Conservation (phyloP, 2,329 filamentous ascomycete species). For the Drechslera avenae region DNA sequence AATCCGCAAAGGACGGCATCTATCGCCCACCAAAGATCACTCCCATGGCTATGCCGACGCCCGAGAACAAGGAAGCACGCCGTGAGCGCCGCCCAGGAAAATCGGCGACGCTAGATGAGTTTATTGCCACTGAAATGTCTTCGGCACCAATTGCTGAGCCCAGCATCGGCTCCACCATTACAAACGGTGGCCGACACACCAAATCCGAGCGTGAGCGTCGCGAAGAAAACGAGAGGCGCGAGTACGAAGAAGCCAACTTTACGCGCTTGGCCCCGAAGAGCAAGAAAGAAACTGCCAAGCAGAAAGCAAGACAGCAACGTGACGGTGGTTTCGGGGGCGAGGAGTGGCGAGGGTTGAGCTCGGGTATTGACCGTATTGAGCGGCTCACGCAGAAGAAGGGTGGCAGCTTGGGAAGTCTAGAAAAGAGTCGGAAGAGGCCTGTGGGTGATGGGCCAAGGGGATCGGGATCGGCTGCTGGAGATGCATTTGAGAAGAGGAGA, state of each 20-base stretch:
- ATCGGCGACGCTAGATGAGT: constrained; percentile 89
- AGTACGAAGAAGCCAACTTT: constrained; percentile 94
- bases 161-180: constrained; percentile 89
- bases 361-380: constrained; percentile 85
- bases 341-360: constrained; percentile 85
- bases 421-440: constrained; percentile 84
- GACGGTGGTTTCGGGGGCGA: constrained; percentile 79
- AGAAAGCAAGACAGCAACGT: constrained; percentile 50
- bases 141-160: constrained; percentile 80
- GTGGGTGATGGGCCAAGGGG: constrained; percentile 73
- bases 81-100: constrained; percentile 67
- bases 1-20: constrained; percentile 64
- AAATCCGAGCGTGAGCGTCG: constrained; percentile 78
- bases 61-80: constrained; percentile 64
- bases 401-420: constrained; percentile 61
- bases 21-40: constrained; percentile 90
- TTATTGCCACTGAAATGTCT: constrained; percentile 83
- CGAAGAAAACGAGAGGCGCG: constrained; percentile 75
- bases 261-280: constrained; percentile 81
- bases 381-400: constrained; percentile 74
- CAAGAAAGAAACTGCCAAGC: constrained; percentile 82
- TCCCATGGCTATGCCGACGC: constrained; percentile 80
- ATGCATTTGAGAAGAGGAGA: constrained; percentile 64
- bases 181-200: constrained; percentile 74
- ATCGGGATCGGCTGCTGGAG: constrained; percentile 71